A percentile compares a stretch with the other conserved stretches of the same genome.
These are phyloP conservation scores for Rhizophagus clarus DNA, from an alignment of 192 early-diverging fungal genomes.

Conservation along the genomic window DNA sequence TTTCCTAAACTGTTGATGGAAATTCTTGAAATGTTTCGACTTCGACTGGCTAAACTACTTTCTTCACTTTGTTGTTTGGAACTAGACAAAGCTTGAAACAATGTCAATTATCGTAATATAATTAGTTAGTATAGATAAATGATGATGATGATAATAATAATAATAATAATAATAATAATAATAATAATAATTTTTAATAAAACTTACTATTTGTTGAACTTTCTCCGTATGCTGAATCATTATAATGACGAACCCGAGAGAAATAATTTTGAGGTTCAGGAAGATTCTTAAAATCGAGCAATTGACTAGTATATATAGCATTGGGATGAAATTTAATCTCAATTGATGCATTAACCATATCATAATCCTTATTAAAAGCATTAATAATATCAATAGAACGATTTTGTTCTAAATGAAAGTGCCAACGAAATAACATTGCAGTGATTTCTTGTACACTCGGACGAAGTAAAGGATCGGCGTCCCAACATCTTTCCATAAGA, in stretches of 20 bases:
- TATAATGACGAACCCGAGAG: neutral
- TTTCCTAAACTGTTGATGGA: neutral
- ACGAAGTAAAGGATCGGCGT: conserved; percentile 4
- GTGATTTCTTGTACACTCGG: conserved; percentile 3
- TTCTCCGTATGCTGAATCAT: conserved; percentile 14
- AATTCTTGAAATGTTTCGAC: neutral
- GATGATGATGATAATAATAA: no score
- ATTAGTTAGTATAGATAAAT: no score
- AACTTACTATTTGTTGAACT: neutral
- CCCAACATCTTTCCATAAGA: conserved; percentile 25
- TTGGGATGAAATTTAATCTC: neutral
- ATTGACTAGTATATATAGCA: neutral
- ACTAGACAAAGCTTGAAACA: no score
- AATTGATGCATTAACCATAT: neutral
- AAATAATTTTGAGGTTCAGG: conserved; percentile 16
- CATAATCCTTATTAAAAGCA: neutral
- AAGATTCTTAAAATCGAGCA: conserved; percentile 9
- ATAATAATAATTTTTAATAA: neutral
- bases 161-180: neutral
- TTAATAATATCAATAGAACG: neutral
- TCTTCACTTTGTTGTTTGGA: neutral
- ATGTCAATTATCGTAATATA: no score
- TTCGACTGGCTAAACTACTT: neutral
- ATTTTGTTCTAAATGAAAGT: conserved; percentile 7
- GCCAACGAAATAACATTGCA: conserved; percentile 15